phyloP scores from a whole-genome alignment of 352 stramenopile genomes.

The Phytophthora idaei region DNA sequence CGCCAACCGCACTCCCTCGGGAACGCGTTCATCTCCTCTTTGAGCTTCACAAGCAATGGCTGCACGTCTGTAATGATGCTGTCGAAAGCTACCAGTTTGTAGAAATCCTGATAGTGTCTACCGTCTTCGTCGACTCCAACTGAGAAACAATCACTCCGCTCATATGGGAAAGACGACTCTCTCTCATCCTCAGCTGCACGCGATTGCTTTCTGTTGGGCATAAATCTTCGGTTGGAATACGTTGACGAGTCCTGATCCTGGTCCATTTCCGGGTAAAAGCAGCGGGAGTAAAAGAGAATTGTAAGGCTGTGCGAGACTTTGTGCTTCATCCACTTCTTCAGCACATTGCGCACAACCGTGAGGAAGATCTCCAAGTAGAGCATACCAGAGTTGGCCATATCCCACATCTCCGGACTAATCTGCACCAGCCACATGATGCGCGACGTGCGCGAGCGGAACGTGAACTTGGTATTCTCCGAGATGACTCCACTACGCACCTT shows the following conservation, averaged over 20 bases:
- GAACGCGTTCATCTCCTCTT: constrained; percentile 81
- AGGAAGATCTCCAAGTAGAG: constrained; percentile 93
- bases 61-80: constrained; percentile 72
- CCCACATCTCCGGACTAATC: constrained; percentile 95
- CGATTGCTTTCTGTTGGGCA: constrained; percentile 27
- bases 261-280: constrained; percentile 87
- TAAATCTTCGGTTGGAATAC: constrained; percentile 20
- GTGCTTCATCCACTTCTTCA: constrained; percentile 92
- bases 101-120: constrained; percentile 85
- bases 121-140: constrained; percentile 81
- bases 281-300: constrained; percentile 92
- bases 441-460: constrained; percentile 93
- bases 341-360: constrained; percentile 73
- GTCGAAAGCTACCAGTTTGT: constrained; percentile 85
- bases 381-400: constrained; percentile 89
- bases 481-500: constrained; percentile 94
- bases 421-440: constrained; percentile 98
- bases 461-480: constrained; percentile 96
- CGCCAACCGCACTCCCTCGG: constrained; percentile 72
- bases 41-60: constrained; percentile 71
- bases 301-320: constrained; percentile 92
- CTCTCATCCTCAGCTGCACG: constrained; percentile 33
- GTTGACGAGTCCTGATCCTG: constrained; percentile 38
- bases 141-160: constrained; percentile 64
- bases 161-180: constrained; percentile 69